Base-by-base conservation (phyloP, 208 protist genomes). In the Wallacemonas sp. region DNA sequence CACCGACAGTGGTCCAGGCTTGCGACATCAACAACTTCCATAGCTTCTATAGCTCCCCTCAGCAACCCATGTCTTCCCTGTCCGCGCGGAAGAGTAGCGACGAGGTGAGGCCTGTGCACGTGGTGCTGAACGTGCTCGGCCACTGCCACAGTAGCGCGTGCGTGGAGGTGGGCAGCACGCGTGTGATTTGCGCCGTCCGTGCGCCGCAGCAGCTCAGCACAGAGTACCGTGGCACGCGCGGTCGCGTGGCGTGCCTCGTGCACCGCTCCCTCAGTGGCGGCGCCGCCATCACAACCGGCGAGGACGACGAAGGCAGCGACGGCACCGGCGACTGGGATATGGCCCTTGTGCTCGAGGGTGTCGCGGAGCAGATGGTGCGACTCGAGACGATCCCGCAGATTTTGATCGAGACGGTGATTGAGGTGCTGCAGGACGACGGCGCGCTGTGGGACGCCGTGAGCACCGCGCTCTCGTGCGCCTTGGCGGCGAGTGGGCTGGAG, bases 191-290 rank as follows among this genome's bases (percentile, higher is more conserved):
- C 41, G 85, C 74, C 8, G 80, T 95, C n/a, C 79, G 83, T 0
- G 80, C 83, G n/a, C 90, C 90, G 26, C 84, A 93, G 74, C 90
- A 95, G 70, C 83, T 95, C 6, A 75, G 87, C 41, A 75, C 89
- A 44, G 90, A 95, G 74, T 93, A 93, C 65, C 87, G 90, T 27
- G 87, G 90, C 33, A 75, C 72, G 17, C 80, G 84, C 23, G 90
- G 90, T 2, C 84, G 87, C 14, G 72, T 95, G 17, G 72, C 74
- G 24, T 89, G 83, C 64, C 72, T 74, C 23, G 76, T 95, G 26
- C 77, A 74, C 54, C 75, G 79, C 61, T 76, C 71, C 34, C 63
- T 67, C 38, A 43, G 73, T 61, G 39, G 61, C 44, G 68, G 43
- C 34, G 34, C 56, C 27, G 61, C 24, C 5, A 71, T 77, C 64